These are phyloP conservation scores for Hapsidospora chrysogenum DNA, from an alignment of 495 filamentous ascomycete species.

Conservation along the genomic window DNA sequence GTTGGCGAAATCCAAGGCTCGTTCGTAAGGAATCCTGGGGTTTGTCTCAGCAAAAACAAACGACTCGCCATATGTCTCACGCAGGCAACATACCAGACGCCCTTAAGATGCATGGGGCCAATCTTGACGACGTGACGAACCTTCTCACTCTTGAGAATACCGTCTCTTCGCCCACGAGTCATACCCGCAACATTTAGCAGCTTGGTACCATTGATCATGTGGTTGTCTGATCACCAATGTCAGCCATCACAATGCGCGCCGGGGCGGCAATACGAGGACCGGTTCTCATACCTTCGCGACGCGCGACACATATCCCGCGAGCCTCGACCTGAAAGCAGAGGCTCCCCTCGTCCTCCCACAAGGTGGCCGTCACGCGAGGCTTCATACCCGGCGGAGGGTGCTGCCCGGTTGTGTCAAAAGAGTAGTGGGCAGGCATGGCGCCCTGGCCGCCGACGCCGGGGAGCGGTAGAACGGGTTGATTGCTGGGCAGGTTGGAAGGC, in stretches of 20 bases:
- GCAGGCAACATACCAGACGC: conserved; percentile 68
- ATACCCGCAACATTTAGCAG: conserved; percentile 93
- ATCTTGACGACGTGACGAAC: conserved; percentile 95
- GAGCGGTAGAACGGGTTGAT: conserved; percentile 44
- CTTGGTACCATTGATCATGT: conserved; percentile 99
- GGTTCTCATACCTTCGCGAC: conserved; percentile 71
- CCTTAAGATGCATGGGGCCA: conserved; percentile 96
- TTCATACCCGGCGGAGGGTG: conserved; percentile 91
- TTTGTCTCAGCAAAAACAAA: not conserved
- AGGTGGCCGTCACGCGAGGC: conserved; percentile 88
- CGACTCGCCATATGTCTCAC: not conserved
- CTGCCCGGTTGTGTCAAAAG: conserved; percentile 83
- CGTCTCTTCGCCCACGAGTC: conserved; percentile 89
- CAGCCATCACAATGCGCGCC: too few species aligned
- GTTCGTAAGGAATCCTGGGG: conserved; percentile 87
- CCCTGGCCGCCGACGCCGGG: conserved; percentile 38
- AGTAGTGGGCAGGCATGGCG: conserved; percentile 33
- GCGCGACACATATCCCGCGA: conserved; percentile 86
- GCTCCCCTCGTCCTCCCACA: conserved; percentile 98
- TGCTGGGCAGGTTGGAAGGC: conserved; percentile 52
- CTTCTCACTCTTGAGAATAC: conserved; percentile 96
- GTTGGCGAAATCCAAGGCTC: conserved; percentile 93
- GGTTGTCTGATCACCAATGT: conserved; percentile 51
- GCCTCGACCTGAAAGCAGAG: conserved; percentile 97
- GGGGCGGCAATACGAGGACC: not conserved